Percentiles rank a stretch among this genome's conserved stretches.
phyloP scores from a whole-genome alignment of 768 basidiomycete species.

The Exidia glandulosa region DNA sequence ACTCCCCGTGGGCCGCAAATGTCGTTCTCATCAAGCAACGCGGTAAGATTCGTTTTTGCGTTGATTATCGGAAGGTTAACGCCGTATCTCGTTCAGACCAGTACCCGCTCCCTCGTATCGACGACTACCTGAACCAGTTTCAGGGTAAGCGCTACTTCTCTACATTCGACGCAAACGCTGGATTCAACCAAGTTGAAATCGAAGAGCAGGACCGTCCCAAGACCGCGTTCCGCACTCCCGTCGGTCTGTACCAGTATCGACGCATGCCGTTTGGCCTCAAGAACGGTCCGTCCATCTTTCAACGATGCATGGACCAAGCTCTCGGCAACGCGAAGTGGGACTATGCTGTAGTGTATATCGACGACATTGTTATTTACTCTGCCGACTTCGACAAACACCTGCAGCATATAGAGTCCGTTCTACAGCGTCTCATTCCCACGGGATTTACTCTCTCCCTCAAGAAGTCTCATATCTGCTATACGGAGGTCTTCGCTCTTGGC shows the following conservation, averaged over 20 bases:
- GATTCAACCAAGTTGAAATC: constrained; percentile 31
- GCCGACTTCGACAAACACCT: constrained; percentile 18
- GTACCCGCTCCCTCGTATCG: constrained; percentile 18
- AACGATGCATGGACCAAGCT: too few relatives aligned
- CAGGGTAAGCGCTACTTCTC: constrained; percentile 21
- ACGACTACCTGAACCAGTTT: constrained; percentile 19
- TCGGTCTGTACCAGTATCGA: constrained; percentile 29
- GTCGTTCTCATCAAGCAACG: too few relatives aligned
- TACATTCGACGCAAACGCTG: constrained; percentile 24
- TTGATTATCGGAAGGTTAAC: constrained; percentile 24
- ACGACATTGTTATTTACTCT: constrained; percentile 30
- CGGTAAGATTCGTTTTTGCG: constrained; percentile 20
- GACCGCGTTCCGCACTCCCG: constrained; percentile 28
- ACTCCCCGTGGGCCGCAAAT: too few relatives aligned
- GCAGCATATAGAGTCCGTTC: constrained; percentile 16
- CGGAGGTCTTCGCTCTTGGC: constrained; percentile 23
- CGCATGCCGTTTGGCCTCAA: constrained; percentile 30
- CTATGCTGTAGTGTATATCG: constrained; percentile 24
- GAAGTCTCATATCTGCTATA: constrained; percentile 26
- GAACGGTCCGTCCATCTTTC: constrained; percentile 8
- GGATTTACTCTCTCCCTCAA: constrained; percentile 22
- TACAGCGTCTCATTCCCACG: constrained; percentile 16
- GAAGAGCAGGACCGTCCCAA: constrained; percentile 17
- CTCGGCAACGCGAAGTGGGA: too few relatives aligned
- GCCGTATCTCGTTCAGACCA: constrained; percentile 15